A percentile compares a stretch with the other conserved stretches of the same genome.
Evolutionary conservation across 495 filamentous ascomycete genomes (phyloP).

Genomic region (Penicillium cinerascens): DNA sequence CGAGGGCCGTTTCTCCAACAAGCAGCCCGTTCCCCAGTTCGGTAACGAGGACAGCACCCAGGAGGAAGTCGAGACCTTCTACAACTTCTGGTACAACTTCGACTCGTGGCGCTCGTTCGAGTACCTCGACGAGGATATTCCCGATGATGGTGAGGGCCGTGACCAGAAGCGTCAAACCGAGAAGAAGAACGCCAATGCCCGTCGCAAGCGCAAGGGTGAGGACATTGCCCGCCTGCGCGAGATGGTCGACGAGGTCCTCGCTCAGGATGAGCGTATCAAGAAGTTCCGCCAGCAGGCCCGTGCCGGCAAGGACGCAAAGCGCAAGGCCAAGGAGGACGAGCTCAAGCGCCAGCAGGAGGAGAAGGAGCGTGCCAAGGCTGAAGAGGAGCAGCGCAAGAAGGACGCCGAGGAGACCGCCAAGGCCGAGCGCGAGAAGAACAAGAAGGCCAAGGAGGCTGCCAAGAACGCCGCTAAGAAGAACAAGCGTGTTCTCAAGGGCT

Average conservation of each 20-base stretch:
- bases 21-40: constrained; percentile 78
- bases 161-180: constrained; percentile 98
- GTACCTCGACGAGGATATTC: constrained; percentile 97
- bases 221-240: constrained; percentile 86
- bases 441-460: constrained; percentile 96
- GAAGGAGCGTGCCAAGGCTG: constrained; percentile 69
- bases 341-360: constrained; percentile 80
- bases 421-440: constrained; percentile 72
- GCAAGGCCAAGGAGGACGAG: constrained; percentile 85
- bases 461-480: constrained; percentile 99
- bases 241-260: constrained; percentile 79
- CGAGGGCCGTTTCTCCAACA: constrained; percentile 89
- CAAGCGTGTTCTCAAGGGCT: constrained; percentile 86
- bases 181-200: constrained; percentile 94
- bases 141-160: constrained; percentile 97
- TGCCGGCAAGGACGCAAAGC: constrained; percentile 91
- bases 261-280: constrained; percentile 92
- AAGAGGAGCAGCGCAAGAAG: constrained; percentile 70
- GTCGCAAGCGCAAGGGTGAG: constrained; percentile 98
- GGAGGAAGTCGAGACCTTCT: constrained; percentile 89
- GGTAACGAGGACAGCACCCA: constrained; percentile 80
- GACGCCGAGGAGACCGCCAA: constrained; percentile 85
- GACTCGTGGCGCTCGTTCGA: constrained; percentile 98
- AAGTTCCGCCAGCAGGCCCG: constrained; percentile 86
- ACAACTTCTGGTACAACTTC: constrained; percentile 99